Evolutionary conservation across 768 basidiomycete genomes (phyloP).

Genomic region (Mycena venus): DNA sequence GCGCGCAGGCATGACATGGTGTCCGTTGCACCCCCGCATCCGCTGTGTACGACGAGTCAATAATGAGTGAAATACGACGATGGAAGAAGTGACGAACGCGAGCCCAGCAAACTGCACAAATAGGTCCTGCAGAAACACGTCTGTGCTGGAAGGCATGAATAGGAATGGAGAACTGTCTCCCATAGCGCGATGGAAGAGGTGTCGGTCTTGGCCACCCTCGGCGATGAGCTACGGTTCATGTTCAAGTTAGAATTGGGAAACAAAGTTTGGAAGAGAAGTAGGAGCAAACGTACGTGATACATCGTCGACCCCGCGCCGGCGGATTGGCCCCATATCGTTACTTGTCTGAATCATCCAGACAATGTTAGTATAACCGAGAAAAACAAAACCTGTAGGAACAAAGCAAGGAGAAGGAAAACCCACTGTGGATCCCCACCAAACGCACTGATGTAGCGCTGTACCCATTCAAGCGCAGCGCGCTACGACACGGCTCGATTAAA

Average conservation of each 20-base stretch:
- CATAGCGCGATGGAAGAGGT: slow-evolving; percentile 58
- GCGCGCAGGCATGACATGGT: slow-evolving; percentile 51
- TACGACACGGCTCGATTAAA: neutral
- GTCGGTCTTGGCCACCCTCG: slow-evolving; percentile 48
- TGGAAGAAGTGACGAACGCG: slow-evolving; percentile 43
- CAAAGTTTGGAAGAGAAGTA: too few species aligned
- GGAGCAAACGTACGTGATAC: too few species aligned
- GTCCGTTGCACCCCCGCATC: neutral
- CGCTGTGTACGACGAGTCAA: slow-evolving; percentile 31
- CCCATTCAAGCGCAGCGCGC: neutral
- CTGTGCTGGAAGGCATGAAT: slow-evolving; percentile 48
- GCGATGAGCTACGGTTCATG: slow-evolving; percentile 56
- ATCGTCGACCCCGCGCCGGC: slow-evolving; percentile 57
- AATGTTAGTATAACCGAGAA: too few species aligned
- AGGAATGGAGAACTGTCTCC: slow-evolving; percentile 58
- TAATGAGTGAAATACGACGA: too few species aligned
- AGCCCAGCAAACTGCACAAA: slow-evolving; percentile 51
- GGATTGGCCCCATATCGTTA: slow-evolving; percentile 58
- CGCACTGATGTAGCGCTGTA: slow-evolving; percentile 50
- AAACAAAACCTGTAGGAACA: too few species aligned
- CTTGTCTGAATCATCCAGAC: too few species aligned
- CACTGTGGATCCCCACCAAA: slow-evolving; percentile 53
- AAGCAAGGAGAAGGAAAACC: neutral
- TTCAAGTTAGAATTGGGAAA: too few species aligned
- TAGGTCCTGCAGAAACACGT: slow-evolving; percentile 49